phyloP scores from a whole-genome alignment of 768 basidiomycete genomes.

The Ramaria sp. region DNA sequence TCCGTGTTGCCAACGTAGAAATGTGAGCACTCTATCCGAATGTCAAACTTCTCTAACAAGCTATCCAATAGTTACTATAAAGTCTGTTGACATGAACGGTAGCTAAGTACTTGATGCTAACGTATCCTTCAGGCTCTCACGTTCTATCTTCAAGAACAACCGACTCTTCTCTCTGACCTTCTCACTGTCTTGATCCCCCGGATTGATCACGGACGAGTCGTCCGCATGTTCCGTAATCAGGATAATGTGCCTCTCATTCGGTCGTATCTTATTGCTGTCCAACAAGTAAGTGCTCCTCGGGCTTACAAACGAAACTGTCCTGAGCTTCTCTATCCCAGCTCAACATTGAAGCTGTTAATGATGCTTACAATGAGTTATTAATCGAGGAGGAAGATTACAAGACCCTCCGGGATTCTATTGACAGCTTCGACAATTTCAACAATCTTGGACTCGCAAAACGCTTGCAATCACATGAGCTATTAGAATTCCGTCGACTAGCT shows the following conservation, averaged over 20 bases:
- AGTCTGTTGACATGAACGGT: constrained; percentile 13
- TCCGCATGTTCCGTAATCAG: constrained; percentile 73
- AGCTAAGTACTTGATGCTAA: background rate
- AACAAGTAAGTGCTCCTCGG: constrained; percentile 49
- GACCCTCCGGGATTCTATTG: constrained; percentile 93
- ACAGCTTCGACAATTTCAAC: constrained; percentile 98
- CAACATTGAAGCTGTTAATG: constrained; percentile 95
- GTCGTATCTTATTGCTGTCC: constrained; percentile 93
- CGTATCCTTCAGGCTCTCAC: constrained; percentile 41
- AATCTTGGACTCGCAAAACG: constrained; percentile 76
- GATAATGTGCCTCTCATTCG: constrained; percentile 95
- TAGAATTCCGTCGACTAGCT: constrained; percentile 92
- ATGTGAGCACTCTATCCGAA: constrained; percentile 42
- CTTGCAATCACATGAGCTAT: constrained; percentile 79
- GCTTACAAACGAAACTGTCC: background rate
- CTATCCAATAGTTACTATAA: constrained; percentile 70
- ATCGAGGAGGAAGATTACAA: constrained; percentile 99
- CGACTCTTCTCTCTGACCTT: constrained; percentile 86
- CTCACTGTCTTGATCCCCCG: constrained; percentile 87
- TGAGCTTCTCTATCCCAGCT: constrained; percentile 37
- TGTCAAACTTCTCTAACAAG: constrained; percentile 6
- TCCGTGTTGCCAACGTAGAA: constrained; percentile 95
- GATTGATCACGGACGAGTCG: constrained; percentile 91
- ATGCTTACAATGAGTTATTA: constrained; percentile 94
- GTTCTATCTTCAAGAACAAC: constrained; percentile 92